Base-by-base conservation (phyloP, 331 rosid species). In the Pyrus hybrid region DNA sequence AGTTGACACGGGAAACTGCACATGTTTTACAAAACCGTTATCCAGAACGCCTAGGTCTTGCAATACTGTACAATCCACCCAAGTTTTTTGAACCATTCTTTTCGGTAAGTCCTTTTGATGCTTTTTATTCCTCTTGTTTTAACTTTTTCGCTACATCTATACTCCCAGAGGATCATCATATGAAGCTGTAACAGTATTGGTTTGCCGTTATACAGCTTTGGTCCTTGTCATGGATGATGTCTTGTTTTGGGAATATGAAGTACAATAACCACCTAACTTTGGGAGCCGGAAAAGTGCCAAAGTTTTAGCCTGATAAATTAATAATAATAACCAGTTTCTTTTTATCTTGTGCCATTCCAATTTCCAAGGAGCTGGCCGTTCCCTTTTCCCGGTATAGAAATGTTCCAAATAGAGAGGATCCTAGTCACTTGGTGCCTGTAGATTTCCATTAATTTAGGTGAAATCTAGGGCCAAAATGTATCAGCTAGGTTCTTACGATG, bases 31-130 rank as follows among this genome's bases (percentile, higher is more conserved):
- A 92, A 81, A 81, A 90, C 25, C 88, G 86, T 30, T 92, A 95
- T 82, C 99, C 99, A 22, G 87, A 91, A 76, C 92, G 90, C 80
- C 88, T 92, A 30, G 93, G 97, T 61, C 79, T 95, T 80, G 91
- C 93, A 67, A 77, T 95, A 76, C 78, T 95, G 54, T 95, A 88
- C 81, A 88, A 88, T 67, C 88, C 97, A 30, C 97, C 97, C 2
- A 82, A 73, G 87, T 82, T 92, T 85, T 95, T 95, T 77, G 96
- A 90, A 68, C 88, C 97, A 72, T 92, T 95, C 80, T 91, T 76
- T 81, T 75, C 8, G 93, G 97, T 95, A 87, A 74, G 69, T 68
- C 64, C 77, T 51, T 63, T 67, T 51, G 30, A 66, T 76, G n/a
- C 22, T n/a, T 62, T 33, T 17, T 49, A 6, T 49, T 17, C n/a